phyloP scores from a whole-genome alignment of 192 early-diverging fungal species.

The Endogone sp. region DNA sequence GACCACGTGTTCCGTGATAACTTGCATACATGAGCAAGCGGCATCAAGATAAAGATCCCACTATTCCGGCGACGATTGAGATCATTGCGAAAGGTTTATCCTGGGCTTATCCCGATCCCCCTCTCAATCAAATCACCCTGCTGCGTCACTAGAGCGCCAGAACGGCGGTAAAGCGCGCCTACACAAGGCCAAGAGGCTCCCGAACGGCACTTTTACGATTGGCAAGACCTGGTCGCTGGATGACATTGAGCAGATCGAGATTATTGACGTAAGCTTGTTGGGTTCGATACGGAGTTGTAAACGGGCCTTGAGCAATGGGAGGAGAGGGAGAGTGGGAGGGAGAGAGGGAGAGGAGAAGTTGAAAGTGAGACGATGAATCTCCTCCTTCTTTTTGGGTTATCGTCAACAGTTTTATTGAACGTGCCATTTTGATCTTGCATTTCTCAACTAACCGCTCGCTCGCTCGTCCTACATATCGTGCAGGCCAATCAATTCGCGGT shows the following conservation, averaged over 20 bases:
- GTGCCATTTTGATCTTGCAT: background rate
- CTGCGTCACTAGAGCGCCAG: too few species aligned
- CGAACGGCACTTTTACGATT: constrained; percentile 46
- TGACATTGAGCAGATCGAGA: constrained; percentile 42
- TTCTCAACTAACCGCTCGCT: background rate
- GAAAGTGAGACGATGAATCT: too few species aligned
- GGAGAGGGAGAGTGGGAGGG: too few species aligned
- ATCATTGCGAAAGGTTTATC: too few species aligned
- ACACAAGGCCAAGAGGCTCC: constrained; percentile 47
- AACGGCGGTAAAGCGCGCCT: constrained; percentile 41
- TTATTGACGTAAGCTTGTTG: constrained; percentile 49
- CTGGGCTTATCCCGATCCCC: background rate
- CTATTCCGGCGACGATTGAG: too few species aligned
- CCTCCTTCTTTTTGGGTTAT: too few species aligned
- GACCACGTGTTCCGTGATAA: background rate
- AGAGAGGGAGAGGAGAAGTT: too few species aligned
- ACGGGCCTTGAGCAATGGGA: too few species aligned
- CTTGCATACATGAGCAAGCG: background rate
- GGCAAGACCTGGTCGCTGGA: constrained; percentile 53
- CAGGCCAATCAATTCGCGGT: constrained; percentile 45
- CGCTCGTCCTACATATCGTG: background rate
- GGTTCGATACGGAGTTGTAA: too few species aligned
- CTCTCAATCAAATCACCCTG: background rate
- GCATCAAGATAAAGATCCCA: too few species aligned
- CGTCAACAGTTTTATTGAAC: background rate